Base-by-base conservation (phyloP, 2,329 filamentous ascomycete species). In the Colletotrichum endophyticum region DNA sequence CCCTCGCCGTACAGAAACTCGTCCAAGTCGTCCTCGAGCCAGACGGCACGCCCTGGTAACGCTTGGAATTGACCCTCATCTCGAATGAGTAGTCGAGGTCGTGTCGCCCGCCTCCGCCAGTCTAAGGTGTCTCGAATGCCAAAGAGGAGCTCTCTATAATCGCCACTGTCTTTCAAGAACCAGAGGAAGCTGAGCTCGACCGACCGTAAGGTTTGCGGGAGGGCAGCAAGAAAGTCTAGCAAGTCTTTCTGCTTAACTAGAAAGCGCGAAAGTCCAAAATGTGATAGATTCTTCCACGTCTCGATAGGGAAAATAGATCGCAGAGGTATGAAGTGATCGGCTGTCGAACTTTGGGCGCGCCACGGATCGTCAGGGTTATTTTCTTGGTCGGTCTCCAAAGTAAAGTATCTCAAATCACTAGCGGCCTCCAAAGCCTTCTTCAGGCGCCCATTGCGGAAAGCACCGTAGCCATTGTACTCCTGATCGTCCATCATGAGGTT, bases 141-240 rank as follows among this genome's bases (percentile, higher is more conserved):
- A 44, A 73, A 32, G 12, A 83, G 76, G 6, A 83, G 63, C 12
- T 76, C 63, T 49, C 77, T 22, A 25, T 72, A 75, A 4, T 57
- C n/a, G 30, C 72, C 72, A 11, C 34, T 53, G 19, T 28, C 6
- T 9, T 77, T 72, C 16, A 81, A 2, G 28, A 85, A 85, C 5
- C 11, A 12, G 1, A 86, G 76, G 15, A 81, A 82, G 61, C 83
- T 85, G 8, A 87, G 77, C 32, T 86, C 81, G 1, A 86, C 74
- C 2, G 82, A 82, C 12, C 79, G 78, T 1, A 85, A 27, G 1
- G 81, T 82, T 0, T 27, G 9, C 5, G 83, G 84, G 1, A 87
- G 66, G 0, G 64, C 70, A 2, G 63, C 53, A 16, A 86, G 80
- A 2, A 85, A 67, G 0, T 77, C 70, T 11, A 86, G 62, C 0